Evolutionary conservation across 2,329 filamentous ascomycete genomes (phyloP).

Genomic region (Arthrobotrys conoides): DNA sequence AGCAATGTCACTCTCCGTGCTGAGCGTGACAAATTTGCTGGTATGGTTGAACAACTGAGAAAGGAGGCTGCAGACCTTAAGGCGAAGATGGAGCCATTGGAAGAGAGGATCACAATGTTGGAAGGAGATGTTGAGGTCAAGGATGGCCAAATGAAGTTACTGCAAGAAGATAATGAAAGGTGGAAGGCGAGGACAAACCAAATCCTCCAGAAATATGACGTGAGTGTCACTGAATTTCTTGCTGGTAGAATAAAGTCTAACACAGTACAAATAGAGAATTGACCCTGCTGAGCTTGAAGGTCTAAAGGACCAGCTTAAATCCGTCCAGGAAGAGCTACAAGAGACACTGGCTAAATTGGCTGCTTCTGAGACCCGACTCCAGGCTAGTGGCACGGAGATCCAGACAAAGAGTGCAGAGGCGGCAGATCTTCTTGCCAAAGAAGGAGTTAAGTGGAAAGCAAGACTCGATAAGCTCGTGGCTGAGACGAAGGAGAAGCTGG

Average conservation of each 20-base stretch:
- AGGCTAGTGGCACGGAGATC: slow-evolving; percentile 56
- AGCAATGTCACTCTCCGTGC: slow-evolving; percentile 92
- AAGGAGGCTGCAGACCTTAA: slow-evolving; percentile 81
- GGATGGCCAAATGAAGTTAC: slow-evolving; percentile 87
- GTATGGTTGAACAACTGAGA: slow-evolving; percentile 81
- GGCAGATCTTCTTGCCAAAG: slow-evolving; percentile 49
- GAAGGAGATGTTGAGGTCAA: slow-evolving; percentile 85
- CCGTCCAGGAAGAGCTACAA: slow-evolving; percentile 77
- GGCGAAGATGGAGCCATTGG: slow-evolving; percentile 83
- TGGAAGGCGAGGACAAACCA: slow-evolving; percentile 97
- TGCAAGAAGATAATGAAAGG: slow-evolving; percentile 90
- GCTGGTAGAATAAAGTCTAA: neutral
- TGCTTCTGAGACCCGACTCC: slow-evolving; percentile 65
- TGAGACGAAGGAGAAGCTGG: slow-evolving; percentile 63
- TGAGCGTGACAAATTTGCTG: slow-evolving; percentile 84
- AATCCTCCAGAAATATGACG: slow-evolving; percentile 93
- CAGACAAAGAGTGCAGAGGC: slow-evolving; percentile 62
- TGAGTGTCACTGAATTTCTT: slow-evolving; percentile 48
- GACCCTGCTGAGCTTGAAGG: slow-evolving; percentile 93
- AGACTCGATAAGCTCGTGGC: slow-evolving; percentile 63
- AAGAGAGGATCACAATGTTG: slow-evolving; percentile 83
- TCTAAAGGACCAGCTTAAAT: slow-evolving; percentile 82
- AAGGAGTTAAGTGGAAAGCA: slow-evolving; percentile 57
- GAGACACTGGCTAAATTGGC: slow-evolving; percentile 63
- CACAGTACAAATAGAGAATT: slow-evolving; percentile 72